Evolutionary conservation across 2,329 filamentous ascomycete species (phyloP), one percentile per base, ranked within the genome.

Genomic region (Ilyonectria destructans): DNA sequence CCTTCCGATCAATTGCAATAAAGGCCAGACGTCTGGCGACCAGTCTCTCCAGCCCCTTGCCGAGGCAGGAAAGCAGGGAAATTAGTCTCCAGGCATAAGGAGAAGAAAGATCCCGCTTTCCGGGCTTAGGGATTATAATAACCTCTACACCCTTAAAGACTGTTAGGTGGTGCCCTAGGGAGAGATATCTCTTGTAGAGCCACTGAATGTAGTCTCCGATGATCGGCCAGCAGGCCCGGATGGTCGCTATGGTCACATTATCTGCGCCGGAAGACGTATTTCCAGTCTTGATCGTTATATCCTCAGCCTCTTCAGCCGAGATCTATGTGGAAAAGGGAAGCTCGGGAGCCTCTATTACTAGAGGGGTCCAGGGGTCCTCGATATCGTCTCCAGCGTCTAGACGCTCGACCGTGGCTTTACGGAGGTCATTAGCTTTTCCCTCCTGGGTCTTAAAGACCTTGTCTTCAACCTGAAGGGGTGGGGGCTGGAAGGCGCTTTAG

Each of bases 11-110:
- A 17, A 76, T 71, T 8, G 64, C 59, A 23, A 60, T 68, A 45
- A 35, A 75, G 9, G 69, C 69, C 9, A 77, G 60, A 26, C 71
- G 62, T 56, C 67, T 65, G 43, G 71, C 73, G 17, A 78, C 61
- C 6, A 78, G 54, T 13, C 72, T 60, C 57, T 78, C 73, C 6
- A 78, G 68, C 2, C 76, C 69, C 61, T 78, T 78, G n/a, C 74
- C 69, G 1, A 78, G 69, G 45, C 56, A 75, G 5, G 69, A 75
- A 6, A 77, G 71, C 15, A 78, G 70, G 48, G 74, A 75, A 29
- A 77, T 78, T 2, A 66, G 73, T 13, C 71, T 63, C 68, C 65
- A 78, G n/a, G 71, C 70, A 13, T 64, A 48, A 6, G 70, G 69
- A 2, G 40, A 57, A 7, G 60, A 69, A 10, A 71, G 65, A 52